phyloP scores from a whole-genome alignment of 352 stramenopile genomes.

The Phytophthora vignae region DNA sequence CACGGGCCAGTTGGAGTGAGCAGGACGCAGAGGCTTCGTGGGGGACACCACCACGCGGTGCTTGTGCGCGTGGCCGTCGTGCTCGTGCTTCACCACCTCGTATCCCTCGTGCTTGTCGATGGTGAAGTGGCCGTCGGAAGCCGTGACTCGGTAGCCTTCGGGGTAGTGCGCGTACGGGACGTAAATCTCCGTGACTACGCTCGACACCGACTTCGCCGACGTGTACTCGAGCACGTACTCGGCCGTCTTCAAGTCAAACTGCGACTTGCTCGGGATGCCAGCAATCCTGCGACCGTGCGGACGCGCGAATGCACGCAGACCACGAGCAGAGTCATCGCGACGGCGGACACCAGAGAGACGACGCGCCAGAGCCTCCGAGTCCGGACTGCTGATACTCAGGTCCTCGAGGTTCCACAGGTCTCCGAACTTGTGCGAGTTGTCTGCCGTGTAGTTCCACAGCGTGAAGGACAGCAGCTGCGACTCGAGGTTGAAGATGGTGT shows the following conservation, averaged over 20 bases:
- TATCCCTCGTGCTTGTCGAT: slow-evolving; percentile 53
- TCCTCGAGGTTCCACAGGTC: slow-evolving; percentile 89
- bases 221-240: slow-evolving; percentile 66
- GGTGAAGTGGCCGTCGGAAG: slow-evolving; percentile 32
- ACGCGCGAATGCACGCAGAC: slow-evolving; percentile 64
- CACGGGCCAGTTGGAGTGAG: slow-evolving; percentile 28
- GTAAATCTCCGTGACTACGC: slow-evolving; percentile 36
- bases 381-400: slow-evolving; percentile 76
- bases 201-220: slow-evolving; percentile 19
- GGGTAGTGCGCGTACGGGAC: slow-evolving; percentile 44
- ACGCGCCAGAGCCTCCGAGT: slow-evolving; percentile 27
- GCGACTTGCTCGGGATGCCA: slow-evolving; percentile 63
- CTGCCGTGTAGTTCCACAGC: slow-evolving; percentile 88
- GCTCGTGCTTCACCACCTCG: slow-evolving; percentile 46
- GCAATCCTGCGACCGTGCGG: slow-evolving; percentile 69
- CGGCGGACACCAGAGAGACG: slow-evolving; percentile 40
- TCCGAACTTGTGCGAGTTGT: slow-evolving; percentile 76
- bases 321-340: slow-evolving; percentile 48
- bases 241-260: slow-evolving; percentile 50
- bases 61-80: slow-evolving; percentile 35
- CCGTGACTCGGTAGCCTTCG: slow-evolving; percentile 36
- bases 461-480: slow-evolving; percentile 78
- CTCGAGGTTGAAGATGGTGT: slow-evolving; percentile 68
- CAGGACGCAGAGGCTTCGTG: slow-evolving; percentile 16
- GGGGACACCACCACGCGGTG: slow-evolving; percentile 38